Base-by-base conservation (phyloP, 2,329 filamentous ascomycete species). In the Lachnellula subtilissima region DNA sequence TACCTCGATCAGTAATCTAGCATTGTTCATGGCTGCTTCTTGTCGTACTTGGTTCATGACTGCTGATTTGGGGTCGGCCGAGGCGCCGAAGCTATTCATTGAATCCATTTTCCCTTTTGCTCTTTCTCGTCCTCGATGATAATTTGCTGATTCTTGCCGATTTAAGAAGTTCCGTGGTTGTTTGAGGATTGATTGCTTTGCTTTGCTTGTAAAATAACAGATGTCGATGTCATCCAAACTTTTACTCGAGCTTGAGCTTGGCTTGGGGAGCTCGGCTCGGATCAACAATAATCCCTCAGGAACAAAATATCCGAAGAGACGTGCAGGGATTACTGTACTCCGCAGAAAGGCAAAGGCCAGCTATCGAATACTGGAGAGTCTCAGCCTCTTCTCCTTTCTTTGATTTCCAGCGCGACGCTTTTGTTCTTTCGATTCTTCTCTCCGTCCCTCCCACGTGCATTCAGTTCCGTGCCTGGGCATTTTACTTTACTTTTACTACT, bases 1-100 rank as follows among this genome's bases (percentile, higher is more conserved):
- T 76, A 88, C 87, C 73, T 87, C 81, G 66, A 92, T 88, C 65
- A 92, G 76, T 63, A 79, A 77, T 61, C 83, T 81, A 47, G 86
- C 87, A 66, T 91, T 91, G 66, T 76, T 78, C 64, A 88, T 76
- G 71, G 80, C 70, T 76, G 78, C 73, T 80, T 75, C 76, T 84
- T 86, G 70, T 81, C 74, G 53, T 73, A 69, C 62, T 75, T 78
- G 70, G 60, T 84, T 79, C 83, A 85, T 85, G 56, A 63, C 70
- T 62, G 59, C 60, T 15, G 62, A 47, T 57, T 69, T 70, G n/a
- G 63, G 63, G 57, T 70, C 67, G 43, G 61, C 54, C 19, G 53
- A 54, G 43, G 51, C 43, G 40, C 59, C 56, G 43, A 65, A 65
- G 40, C 59, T 61, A 19, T 15, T 15, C 15, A 19, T 7, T n/a